Base-by-base conservation (phyloP, 495 filamentous ascomycete genomes). In the Aspergillus steynii region DNA sequence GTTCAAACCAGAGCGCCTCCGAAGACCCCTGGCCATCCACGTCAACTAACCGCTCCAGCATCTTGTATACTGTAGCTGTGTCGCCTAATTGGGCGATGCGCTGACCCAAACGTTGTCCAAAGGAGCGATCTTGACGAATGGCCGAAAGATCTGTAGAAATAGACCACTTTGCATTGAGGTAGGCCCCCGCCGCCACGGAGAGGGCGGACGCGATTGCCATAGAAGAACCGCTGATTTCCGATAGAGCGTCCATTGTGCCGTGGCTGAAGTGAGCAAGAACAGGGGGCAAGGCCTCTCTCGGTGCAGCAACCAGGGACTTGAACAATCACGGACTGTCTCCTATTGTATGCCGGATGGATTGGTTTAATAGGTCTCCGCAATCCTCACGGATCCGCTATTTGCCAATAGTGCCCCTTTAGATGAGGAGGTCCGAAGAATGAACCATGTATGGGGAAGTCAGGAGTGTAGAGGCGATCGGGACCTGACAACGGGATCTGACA, bases 1-100 rank as follows among this genome's bases (percentile, higher is more conserved):
- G 71, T 58, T 84, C 81, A 68, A 83, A 83, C 81, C 81, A 83
- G 20, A 83, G 61, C 5, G 76, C 77, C 51, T 82, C 78, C 4
- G 46, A 49, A 0, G 65, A 57, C 4, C 71, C 75, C 29, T 74
- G 63, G 3, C 71, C 68, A 5, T 80, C 71, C 3, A 77, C 71
- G 10, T 77, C 75, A 12, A 80, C 69, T 0, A 75, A 68, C n/a
- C 69, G 68, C 53, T 77, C 68, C 5, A 83, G 74, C 67, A 82
- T 69, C 50, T 70, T 71, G 64, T 81, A 82, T 20, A 80, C 62
- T 0, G 79, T 82, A 12, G 71, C 60, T 9, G 73, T 71, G 60
- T 79, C 79, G 4, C 78, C 80, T 9, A 83, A 61, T 29, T 73
- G 63, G 9, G 64, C 68, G 50, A 82, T 77, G 12, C 74, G 74